Evolutionary conservation across 331 rosid genomes (phyloP).

Genomic region (Pyracantha coccinea): DNA sequence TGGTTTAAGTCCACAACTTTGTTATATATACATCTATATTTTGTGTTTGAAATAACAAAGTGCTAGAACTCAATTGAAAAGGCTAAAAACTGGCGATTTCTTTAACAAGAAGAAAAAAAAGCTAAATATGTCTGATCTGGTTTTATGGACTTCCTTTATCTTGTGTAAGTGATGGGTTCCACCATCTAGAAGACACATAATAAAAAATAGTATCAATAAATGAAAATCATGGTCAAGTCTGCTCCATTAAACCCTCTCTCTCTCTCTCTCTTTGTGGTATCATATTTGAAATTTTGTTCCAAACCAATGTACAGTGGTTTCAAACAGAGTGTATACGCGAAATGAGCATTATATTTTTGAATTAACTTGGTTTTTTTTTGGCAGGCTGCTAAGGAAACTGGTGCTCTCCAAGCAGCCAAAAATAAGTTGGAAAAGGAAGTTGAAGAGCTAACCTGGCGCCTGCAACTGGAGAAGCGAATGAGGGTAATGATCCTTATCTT

Average conservation of each 20-base stretch:
- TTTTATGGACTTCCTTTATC: background rate
- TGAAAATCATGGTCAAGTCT: background rate
- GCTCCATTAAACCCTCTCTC: background rate
- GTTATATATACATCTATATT: background rate
- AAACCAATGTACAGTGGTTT: background rate
- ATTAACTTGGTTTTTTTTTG: background rate
- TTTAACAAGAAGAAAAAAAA: background rate
- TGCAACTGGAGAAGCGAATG: slow-evolving; percentile 57
- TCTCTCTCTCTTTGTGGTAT: background rate
- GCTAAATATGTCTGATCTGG: background rate
- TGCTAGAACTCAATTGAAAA: background rate
- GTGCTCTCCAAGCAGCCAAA: slow-evolving; percentile 90
- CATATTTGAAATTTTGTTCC: background rate
- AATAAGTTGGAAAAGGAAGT: slow-evolving; percentile 72
- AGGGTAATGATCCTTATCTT: slow-evolving; percentile 23
- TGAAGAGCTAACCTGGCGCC: slow-evolving; percentile 56
- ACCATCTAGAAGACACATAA: background rate
- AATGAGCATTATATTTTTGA: background rate
- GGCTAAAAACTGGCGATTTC: background rate
- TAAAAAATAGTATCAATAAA: background rate
- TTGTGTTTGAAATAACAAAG: background rate
- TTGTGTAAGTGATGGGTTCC: background rate
- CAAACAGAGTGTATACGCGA: background rate
- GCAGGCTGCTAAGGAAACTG: slow-evolving; percentile 86
- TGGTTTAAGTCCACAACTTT: background rate